These are phyloP conservation scores for Colletotrichum horii DNA, from an alignment of 2,329 filamentous ascomycete species.

Conservation along the genomic window DNA sequence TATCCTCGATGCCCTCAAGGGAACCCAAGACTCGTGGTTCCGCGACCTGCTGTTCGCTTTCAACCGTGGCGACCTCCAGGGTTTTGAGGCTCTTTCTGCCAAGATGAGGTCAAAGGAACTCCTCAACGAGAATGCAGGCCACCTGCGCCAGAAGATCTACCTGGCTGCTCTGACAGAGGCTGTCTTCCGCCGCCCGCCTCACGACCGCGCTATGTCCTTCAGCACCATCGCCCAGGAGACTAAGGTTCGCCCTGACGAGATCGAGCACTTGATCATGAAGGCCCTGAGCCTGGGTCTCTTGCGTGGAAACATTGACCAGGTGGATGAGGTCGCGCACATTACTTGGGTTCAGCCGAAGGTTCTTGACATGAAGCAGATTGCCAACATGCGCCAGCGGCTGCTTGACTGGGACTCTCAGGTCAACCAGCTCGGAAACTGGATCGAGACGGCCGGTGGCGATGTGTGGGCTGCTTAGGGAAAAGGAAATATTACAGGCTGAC, in stretches of 20 bases:
- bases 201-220: slow-evolving; percentile 95
- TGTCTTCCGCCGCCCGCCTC: slow-evolving; percentile 93
- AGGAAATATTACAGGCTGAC: not conserved
- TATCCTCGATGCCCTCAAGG: slow-evolving; percentile 82
- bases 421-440: slow-evolving; percentile 96
- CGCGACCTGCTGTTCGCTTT: slow-evolving; percentile 96
- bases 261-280: slow-evolving; percentile 99
- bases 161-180: slow-evolving; percentile 95
- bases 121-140: slow-evolving; percentile 78
- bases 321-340: slow-evolving; percentile 91
- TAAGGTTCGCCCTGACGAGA: slow-evolving; percentile 88
- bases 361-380: slow-evolving; percentile 92
- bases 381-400: slow-evolving; percentile 85
- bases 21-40: slow-evolving; percentile 83
- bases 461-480: slow-evolving; percentile 81
- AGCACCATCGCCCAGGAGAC: slow-evolving; percentile 87
- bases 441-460: slow-evolving; percentile 90
- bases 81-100: slow-evolving; percentile 82
- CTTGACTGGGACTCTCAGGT: slow-evolving; percentile 97
- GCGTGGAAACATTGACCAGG: slow-evolving; percentile 93
- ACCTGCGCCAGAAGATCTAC: slow-evolving; percentile 97
- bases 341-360: slow-evolving; percentile 99
- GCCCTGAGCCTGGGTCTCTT: slow-evolving; percentile 92
- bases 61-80: slow-evolving; percentile 90
- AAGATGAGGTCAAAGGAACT: slow-evolving; percentile 83